phyloP scores from a whole-genome alignment of 1,139 yeast species.

The Magnusiomyces tetraspermus region DNA sequence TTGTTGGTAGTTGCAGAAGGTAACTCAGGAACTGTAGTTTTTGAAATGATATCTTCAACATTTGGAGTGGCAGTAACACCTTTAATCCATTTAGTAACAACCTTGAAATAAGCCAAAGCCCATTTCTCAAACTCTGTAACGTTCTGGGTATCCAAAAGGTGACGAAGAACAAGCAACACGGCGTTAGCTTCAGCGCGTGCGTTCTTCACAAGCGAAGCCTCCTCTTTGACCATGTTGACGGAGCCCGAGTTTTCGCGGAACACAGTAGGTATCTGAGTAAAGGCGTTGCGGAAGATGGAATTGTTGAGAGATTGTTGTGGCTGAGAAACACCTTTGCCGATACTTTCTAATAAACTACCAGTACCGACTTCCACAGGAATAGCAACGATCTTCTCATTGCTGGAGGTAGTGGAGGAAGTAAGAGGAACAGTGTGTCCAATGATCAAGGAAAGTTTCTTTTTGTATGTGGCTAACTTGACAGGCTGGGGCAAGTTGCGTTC shows the following conservation, averaged over 20 bases:
- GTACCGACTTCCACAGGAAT: constrained; percentile 54
- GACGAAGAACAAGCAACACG: constrained; percentile 25
- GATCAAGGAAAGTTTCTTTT: constrained; percentile 16
- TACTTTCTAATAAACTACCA: constrained; percentile 61
- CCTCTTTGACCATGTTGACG: neutral
- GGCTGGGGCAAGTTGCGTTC: constrained; percentile 23
- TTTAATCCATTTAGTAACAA: constrained; percentile 3
- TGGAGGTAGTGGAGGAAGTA: neutral
- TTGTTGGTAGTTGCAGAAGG: neutral
- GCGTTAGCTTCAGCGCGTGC: constrained; percentile 16
- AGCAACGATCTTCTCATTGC: constrained; percentile 27
- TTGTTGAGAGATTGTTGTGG: neutral
- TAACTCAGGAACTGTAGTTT: constrained; percentile 14
- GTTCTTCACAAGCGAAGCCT: constrained; percentile 6
- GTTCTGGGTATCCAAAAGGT: constrained; percentile 17
- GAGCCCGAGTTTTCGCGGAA: neutral
- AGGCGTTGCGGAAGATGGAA: constrained; percentile 6
- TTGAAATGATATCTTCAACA: constrained; percentile 22
- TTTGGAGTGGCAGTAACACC: constrained; percentile 8
- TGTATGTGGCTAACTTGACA: constrained; percentile 19
- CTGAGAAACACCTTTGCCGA: constrained; percentile 50
- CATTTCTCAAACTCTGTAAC: constrained; percentile 21
- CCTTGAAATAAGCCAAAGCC: constrained; percentile 24
- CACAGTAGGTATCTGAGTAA: neutral
- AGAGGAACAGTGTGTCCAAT: constrained; percentile 16